Conservation (phyloP, 2,329 filamentous ascomycete species). For the Cladorrhinum sp. region DNA sequence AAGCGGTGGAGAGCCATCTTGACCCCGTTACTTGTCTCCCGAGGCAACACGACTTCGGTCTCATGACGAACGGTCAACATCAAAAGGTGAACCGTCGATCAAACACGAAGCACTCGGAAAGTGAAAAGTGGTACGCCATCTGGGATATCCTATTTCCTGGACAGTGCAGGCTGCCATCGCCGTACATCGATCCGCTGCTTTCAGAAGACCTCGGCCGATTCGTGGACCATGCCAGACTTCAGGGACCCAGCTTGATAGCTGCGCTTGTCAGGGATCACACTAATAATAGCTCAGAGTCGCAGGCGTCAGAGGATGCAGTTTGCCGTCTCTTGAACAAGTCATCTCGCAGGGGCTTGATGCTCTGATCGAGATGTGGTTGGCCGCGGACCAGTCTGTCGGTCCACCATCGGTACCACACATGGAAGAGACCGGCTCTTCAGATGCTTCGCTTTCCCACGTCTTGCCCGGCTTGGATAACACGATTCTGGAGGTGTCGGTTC, state of each 20-base stretch:
- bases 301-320: no score
- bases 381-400: no score
- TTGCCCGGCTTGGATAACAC: no score
- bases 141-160: slow-evolving; percentile 29
- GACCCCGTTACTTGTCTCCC: not conserved
- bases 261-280: no score
- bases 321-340: no score
- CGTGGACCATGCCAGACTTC: not conserved
- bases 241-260: not conserved
- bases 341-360: no score
- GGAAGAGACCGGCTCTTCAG: no score
- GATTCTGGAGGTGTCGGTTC: no score
- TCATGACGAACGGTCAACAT: slow-evolving; percentile 23
- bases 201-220: not conserved
- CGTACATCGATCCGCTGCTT: not conserved
- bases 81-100: slow-evolving; percentile 18
- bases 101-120: slow-evolving; percentile 23
- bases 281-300: no score
- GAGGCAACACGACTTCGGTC: not conserved
- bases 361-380: no score
- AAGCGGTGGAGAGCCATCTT: not conserved
- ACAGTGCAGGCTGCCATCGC: not conserved
- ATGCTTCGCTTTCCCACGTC: no score
- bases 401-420: no score
- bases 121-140: slow-evolving; percentile 31